phyloP scores from a whole-genome alignment of 345 rosid species.

The Heritiera fomes region DNA sequence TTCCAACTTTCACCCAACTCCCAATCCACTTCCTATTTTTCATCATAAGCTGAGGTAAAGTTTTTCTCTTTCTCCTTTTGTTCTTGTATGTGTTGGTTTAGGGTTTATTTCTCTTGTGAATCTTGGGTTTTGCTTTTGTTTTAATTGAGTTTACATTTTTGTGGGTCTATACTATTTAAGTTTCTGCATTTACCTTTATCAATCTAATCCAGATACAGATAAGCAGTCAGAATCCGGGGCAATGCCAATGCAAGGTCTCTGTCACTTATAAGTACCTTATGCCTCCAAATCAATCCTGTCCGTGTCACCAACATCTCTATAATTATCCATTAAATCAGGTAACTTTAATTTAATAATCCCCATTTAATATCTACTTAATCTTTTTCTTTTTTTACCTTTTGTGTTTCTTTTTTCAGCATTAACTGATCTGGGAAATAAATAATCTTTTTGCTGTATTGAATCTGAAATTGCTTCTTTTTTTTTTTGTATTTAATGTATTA shows the following conservation, averaged over 20 bases:
- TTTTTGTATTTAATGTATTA: background rate
- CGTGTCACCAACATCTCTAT: background rate
- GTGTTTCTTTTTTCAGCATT: background rate
- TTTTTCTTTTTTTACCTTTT: background rate
- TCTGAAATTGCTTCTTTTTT: background rate
- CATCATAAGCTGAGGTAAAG: too few relatives aligned
- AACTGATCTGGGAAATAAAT: background rate
- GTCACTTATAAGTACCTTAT: background rate
- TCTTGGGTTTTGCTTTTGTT: too few relatives aligned
- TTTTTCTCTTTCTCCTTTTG: too few relatives aligned
- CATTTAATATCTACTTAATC: background rate
- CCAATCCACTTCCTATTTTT: too few relatives aligned
- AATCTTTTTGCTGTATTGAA: background rate
- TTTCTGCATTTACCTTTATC: too few relatives aligned
- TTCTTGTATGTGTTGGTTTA: too few relatives aligned
- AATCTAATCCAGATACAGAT: too few relatives aligned
- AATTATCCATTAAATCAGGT: slow-evolving; percentile 15
- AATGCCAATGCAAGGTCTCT: background rate
- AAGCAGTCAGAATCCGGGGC: too few relatives aligned
- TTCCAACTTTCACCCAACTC: too few relatives aligned
- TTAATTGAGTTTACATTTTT: too few relatives aligned
- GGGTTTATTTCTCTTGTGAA: too few relatives aligned
- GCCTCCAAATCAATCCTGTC: background rate
- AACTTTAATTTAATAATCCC: background rate
- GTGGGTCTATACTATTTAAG: too few relatives aligned